These are phyloP conservation scores for Lecanicillium sp. DNA, from an alignment of 2,329 filamentous ascomycete species.

Conservation along the genomic window DNA sequence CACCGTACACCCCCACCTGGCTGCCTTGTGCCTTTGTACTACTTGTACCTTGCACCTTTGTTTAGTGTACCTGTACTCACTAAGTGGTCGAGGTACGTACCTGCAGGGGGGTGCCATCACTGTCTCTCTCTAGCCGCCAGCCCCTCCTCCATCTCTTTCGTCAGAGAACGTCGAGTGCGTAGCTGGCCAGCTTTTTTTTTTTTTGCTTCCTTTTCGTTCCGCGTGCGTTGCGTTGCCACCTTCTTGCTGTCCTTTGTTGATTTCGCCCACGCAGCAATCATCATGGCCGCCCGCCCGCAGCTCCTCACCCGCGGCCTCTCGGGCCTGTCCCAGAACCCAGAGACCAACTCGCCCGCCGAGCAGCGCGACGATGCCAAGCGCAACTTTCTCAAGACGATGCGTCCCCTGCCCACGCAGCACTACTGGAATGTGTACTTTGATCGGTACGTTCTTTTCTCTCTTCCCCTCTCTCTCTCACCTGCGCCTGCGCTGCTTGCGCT, in stretches of 20 bases:
- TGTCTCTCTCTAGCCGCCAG: not conserved
- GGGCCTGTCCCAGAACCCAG: constrained; percentile 52
- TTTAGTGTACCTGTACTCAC: too few species aligned
- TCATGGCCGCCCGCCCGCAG: constrained; percentile 51
- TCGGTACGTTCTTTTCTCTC: constrained; percentile 33
- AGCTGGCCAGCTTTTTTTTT: too few species aligned
- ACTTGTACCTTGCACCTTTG: too few species aligned
- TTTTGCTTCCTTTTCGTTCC: not conserved
- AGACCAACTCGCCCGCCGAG: constrained; percentile 62
- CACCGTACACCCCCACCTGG: too few species aligned
- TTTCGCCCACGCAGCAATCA: too few species aligned
- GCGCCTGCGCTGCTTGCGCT: not conserved
- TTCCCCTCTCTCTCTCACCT: not conserved
- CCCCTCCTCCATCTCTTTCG: not conserved
- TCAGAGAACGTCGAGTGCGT: not conserved
- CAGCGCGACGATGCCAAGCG: constrained; percentile 74
- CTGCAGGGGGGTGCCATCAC: too few species aligned
- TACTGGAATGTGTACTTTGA: constrained; percentile 72
- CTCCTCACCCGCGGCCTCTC: constrained; percentile 60
- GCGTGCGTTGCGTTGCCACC: not conserved
- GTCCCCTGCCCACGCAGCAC: constrained; percentile 70
- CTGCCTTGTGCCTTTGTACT: too few species aligned
- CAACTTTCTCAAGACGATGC: constrained; percentile 70
- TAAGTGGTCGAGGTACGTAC: too few species aligned
- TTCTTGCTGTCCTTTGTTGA: too few species aligned